phyloP scores from a whole-genome alignment of 805 yeast genomes.

The Cyberlindnera maritima region DNA sequence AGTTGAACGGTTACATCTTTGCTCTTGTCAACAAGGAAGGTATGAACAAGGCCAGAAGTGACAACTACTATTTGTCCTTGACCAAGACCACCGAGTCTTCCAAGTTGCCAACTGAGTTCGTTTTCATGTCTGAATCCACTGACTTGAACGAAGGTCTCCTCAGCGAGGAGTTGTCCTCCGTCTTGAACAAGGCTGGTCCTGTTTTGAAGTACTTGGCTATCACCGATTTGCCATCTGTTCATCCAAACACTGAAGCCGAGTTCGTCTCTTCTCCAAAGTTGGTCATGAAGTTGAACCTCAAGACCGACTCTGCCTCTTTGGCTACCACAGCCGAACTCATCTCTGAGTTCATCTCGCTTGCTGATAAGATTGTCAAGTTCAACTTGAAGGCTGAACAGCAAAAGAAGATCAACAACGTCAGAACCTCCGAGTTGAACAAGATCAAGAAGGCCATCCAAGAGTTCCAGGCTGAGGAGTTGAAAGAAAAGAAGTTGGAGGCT shows the following conservation, averaged over 20 bases:
- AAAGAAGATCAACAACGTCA: slow-evolving; percentile 72
- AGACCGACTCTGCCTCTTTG: slow-evolving; percentile 48
- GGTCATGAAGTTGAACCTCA: slow-evolving; percentile 51
- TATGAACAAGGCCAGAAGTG: slow-evolving; percentile 74
- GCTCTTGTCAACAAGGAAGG: slow-evolving; percentile 82
- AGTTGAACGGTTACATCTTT: slow-evolving; percentile 57
- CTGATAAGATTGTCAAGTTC: slow-evolving; percentile 49
- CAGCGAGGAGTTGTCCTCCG: slow-evolving; percentile 44
- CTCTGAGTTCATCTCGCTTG: slow-evolving; percentile 52
- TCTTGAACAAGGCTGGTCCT: slow-evolving; percentile 40
- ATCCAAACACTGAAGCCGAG: slow-evolving; percentile 61
- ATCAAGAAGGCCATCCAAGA: slow-evolving; percentile 68
- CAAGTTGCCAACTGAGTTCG: slow-evolving; percentile 69
- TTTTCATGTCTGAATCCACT: slow-evolving; percentile 84
- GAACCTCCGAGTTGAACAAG: slow-evolving; percentile 71
- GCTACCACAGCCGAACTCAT: slow-evolving; percentile 49
- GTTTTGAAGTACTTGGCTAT: slow-evolving; percentile 67
- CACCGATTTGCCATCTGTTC: slow-evolving; percentile 79
- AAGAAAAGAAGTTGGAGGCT: slow-evolving; percentile 67
- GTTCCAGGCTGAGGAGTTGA: slow-evolving; percentile 61
- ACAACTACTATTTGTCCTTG: slow-evolving; percentile 77
- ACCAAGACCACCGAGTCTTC: slow-evolving; percentile 77
- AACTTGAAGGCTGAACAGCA: slow-evolving; percentile 71
- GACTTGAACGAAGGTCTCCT: slow-evolving; percentile 72
- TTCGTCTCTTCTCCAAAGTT: slow-evolving; percentile 49